Evolutionary conservation across 2,329 filamentous ascomycete genomes (phyloP), one percentile per base, ranked within the genome.

Genomic region (Verticillium klebahnii): DNA sequence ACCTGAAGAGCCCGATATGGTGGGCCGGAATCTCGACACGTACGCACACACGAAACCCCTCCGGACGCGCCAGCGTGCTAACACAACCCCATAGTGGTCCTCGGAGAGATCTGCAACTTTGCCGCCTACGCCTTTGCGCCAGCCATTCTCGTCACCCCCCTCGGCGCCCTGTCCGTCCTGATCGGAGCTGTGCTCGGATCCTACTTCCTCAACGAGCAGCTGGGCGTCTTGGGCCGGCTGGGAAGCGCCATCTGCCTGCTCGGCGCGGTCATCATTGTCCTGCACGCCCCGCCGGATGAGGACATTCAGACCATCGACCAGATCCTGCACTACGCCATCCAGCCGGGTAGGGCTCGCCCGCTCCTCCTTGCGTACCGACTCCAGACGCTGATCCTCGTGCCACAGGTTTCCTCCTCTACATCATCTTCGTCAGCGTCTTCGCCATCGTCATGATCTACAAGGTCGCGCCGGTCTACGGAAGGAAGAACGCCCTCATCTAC

Each of bases 81-180:
- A 69, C 60, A 23, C 15, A 40, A 34, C 54, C 58, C 63, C 60
- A 60, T 70, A 96, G 92, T 99, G 86, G 90, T 93, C 64, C 78
- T 96, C 55, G 95, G 95, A 72, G 95, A 99, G 78, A 81, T 97
- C 62, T 96, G 93, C 78, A 99, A 99, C 77, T 99, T 99, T 74
- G 93, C 93, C 58, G 95, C 95, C 65, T 99, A 99, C 74, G 95
- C 95, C 8, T 99, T 98, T 77, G 95, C 95, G 67, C 95, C 95
- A 50, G 96, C 95, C n/a, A 99, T 99, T 76, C 84, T 99, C 60
- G 95, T 99, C 50, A 99, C 95, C 5, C 95, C 95, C 31, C 82
- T 99, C 29, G 95, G 95, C 64, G 95, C 95, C 61, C 83, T 99
- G 65, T 95, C 92, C 72, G 96, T 99, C 62, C 82, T 99, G 67